A percentile compares a stretch with the other conserved stretches of the same genome.
Conservation (phyloP, 2,329 filamentous ascomycete species). For the Scleromitrula shiraiana region DNA sequence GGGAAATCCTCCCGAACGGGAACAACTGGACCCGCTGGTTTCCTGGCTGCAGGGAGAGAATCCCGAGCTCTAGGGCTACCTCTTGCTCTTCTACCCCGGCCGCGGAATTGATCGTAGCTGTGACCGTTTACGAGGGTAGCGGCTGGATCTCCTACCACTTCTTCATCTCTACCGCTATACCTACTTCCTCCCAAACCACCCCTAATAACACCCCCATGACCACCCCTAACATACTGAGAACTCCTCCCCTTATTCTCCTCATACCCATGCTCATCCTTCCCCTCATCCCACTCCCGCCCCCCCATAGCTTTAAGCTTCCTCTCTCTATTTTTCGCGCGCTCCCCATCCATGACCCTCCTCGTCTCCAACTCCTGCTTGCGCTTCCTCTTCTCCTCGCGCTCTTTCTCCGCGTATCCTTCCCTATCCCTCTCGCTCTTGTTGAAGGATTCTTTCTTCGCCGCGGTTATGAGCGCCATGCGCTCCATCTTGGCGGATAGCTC, state of each 20-base stretch:
- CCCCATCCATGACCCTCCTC: slow-evolving; percentile 28
- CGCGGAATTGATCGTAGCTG: too few species aligned
- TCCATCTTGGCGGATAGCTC: slow-evolving; percentile 54
- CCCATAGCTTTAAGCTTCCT: slow-evolving; percentile 29
- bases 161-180: slow-evolving; percentile 12
- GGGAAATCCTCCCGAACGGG: slow-evolving; percentile 24
- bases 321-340: slow-evolving; percentile 29
- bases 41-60: slow-evolving; percentile 9
- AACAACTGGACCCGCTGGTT: slow-evolving; percentile 9
- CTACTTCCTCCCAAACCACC: slow-evolving; percentile 14
- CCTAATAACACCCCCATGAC: slow-evolving; percentile 21
- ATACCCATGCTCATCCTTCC: slow-evolving; percentile 28
- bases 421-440: slow-evolving; percentile 60
- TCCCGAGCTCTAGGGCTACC: slow-evolving; percentile 16
- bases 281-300: slow-evolving; percentile 29
- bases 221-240: slow-evolving; percentile 26
- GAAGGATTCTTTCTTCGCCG: slow-evolving; percentile 50
- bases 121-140: slow-evolving; percentile 20
- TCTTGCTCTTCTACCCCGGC: slow-evolving; percentile 1
- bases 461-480: slow-evolving; percentile 53
- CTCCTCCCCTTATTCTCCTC: slow-evolving; percentile 24
- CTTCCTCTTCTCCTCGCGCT: slow-evolving; percentile 48
- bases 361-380: slow-evolving; percentile 30
- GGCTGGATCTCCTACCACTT: neutral
- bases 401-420: slow-evolving; percentile 55